Evolutionary conservation across 2,329 filamentous ascomycete species (phyloP).

Genomic region (Exutisphaerella laricina): DNA sequence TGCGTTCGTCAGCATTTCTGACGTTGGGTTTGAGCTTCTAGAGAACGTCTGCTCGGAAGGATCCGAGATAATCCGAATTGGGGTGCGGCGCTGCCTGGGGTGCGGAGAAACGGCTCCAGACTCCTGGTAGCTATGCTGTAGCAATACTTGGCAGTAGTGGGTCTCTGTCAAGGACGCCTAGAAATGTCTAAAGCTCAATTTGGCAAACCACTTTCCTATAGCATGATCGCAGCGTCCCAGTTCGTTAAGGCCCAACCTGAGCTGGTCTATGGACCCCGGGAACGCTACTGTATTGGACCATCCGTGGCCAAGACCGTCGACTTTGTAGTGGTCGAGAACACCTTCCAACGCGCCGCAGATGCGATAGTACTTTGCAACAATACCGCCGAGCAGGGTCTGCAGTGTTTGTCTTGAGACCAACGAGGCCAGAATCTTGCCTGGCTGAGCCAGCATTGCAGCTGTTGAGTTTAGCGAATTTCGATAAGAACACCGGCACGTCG

Average conservation of each 20-base stretch:
- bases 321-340: constrained; percentile 10
- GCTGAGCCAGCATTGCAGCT: neutral
- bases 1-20: too few species aligned
- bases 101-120: too few species aligned
- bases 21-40: too few species aligned
- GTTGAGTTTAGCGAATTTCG: constrained; percentile 7
- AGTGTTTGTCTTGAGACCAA: neutral
- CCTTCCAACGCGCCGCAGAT: constrained; percentile 5
- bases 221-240: constrained; percentile 4
- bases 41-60: too few species aligned
- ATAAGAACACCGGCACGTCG: constrained; percentile 12
- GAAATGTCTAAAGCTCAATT: neutral
- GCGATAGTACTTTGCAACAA: constrained; percentile 7
- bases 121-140: too few species aligned
- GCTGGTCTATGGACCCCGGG: constrained; percentile 6
- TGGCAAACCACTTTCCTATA: constrained; percentile 5
- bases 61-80: too few species aligned
- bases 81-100: too few species aligned
- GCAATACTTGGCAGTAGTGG: too few species aligned
- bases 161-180: neutral
- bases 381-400: constrained; percentile 11
- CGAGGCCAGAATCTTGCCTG: neutral
- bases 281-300: constrained; percentile 7
- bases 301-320: constrained; percentile 11
- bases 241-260: constrained; percentile 3